Conservation (phyloP, 495 filamentous ascomycete species). For the Podospora pseudoanserina region DNA sequence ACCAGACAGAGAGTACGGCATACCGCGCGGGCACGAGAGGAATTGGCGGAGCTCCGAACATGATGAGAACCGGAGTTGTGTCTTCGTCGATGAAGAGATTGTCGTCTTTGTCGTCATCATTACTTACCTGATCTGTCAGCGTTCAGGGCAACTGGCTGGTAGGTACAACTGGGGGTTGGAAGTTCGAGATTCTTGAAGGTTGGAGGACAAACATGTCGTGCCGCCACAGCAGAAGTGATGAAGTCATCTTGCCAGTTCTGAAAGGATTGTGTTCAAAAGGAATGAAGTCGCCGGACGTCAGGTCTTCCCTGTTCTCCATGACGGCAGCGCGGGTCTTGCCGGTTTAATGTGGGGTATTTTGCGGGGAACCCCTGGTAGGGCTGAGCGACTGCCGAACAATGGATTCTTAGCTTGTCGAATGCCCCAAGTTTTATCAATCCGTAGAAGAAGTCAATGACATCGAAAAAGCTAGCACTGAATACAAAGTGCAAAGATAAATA, state of each 20-base stretch:
- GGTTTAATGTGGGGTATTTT: not conserved
- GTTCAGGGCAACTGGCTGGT: too few species aligned
- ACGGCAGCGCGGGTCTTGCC: not conserved
- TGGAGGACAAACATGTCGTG: not conserved
- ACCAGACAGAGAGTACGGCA: not conserved
- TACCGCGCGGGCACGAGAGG: not conserved
- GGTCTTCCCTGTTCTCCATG: not conserved
- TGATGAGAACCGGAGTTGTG: not conserved
- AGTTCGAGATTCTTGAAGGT: not conserved
- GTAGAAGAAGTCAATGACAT: too few species aligned
- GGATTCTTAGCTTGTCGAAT: not conserved
- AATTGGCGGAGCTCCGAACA: not conserved
- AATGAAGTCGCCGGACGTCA: not conserved
- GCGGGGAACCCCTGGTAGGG: conserved; percentile 1
- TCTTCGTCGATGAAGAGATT: not conserved
- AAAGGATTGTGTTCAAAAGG: not conserved
- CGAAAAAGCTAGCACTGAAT: too few species aligned
- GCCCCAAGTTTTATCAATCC: too few species aligned
- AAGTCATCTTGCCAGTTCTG: not conserved
- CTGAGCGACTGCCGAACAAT: conserved; percentile 4
- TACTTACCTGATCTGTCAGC: not conserved
- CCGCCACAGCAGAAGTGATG: not conserved
- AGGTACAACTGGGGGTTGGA: not conserved
- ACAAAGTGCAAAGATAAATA: too few species aligned
- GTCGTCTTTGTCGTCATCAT: not conserved